Conservation (phyloP, 306 rosid genomes). For the Quercus mongolica region DNA sequence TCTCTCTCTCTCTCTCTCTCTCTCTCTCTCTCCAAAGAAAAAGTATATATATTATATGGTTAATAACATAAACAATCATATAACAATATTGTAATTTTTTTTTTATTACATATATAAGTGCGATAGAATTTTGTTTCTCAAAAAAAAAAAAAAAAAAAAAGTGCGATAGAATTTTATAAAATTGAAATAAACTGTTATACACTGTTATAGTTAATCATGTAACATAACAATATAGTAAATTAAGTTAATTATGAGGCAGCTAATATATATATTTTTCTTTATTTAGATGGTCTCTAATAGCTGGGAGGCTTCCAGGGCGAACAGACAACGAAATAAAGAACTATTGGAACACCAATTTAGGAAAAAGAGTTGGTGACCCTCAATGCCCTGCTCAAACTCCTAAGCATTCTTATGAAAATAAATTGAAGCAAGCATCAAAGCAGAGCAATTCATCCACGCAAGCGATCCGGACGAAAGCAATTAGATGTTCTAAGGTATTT, state of each 20-base stretch:
- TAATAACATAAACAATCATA: not conserved
- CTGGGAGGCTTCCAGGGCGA: constrained; percentile 60
- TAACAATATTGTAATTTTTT: too few species aligned
- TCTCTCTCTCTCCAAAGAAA: not conserved
- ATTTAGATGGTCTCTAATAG: constrained; percentile 54
- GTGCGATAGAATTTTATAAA: too few species aligned
- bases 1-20: not conserved
- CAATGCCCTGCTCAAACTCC: not conserved
- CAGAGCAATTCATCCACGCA: not conserved
- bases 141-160: too few species aligned
- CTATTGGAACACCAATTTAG: constrained; percentile 38
- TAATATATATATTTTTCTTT: not conserved
- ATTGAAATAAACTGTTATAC: too few species aligned
- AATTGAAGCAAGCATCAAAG: not conserved
- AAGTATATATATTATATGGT: not conserved
- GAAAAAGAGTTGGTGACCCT: not conserved
- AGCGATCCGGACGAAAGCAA: constrained; percentile 36
- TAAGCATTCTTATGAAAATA: not conserved
- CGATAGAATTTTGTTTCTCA: too few species aligned
- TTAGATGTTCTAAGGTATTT: constrained; percentile 33
- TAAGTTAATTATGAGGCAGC: not conserved
- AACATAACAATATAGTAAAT: not conserved
- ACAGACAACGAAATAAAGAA: constrained; percentile 69
- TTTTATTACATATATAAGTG: too few species aligned
- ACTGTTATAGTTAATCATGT: not conserved